phyloP scores from a whole-genome alignment of 83 land plant genomes.

The Picea abies region DNA sequence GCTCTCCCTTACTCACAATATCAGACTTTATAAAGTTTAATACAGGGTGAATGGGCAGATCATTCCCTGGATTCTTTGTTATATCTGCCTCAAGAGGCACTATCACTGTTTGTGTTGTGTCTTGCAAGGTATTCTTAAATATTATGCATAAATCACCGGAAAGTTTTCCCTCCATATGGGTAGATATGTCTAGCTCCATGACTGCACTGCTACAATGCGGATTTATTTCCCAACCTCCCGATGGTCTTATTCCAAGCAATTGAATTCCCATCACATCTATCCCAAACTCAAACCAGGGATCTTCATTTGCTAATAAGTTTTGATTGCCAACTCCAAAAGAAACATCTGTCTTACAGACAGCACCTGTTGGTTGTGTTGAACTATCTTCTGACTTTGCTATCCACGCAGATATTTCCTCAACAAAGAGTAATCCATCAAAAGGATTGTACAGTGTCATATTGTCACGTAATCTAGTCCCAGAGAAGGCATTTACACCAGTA shows the following conservation, averaged over 20 bases:
- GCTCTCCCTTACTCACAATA: constrained; percentile 15
- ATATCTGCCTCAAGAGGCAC: constrained; percentile 49
- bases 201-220: constrained; percentile 37
- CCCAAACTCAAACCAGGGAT: constrained; percentile 26
- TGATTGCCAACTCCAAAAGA: constrained; percentile 10
- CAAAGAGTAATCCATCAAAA: constrained; percentile 56
- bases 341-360: constrained; percentile 22
- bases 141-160: constrained; percentile 56
- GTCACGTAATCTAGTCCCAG: constrained; percentile 27
- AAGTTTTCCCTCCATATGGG: constrained; percentile 32
- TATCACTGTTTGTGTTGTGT: constrained; percentile 28
- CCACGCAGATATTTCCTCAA: constrained; percentile 55
- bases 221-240: constrained; percentile 45
- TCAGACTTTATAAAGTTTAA: constrained; percentile 29
- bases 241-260: constrained; percentile 40
- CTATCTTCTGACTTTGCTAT: constrained; percentile 29
- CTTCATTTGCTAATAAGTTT: constrained; percentile 5
- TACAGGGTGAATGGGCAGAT: constrained; percentile 18
- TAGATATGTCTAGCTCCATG: constrained; percentile 36
- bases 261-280: constrained; percentile 26
- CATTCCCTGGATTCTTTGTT: constrained; percentile 4
- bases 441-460: constrained; percentile 74
- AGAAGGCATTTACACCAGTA: constrained; percentile 26
- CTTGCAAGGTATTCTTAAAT: constrained; percentile 26
- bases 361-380: constrained; percentile 17